Base-by-base conservation (phyloP, 768 basidiomycete genomes). In the Rubroboletus satanas region DNA sequence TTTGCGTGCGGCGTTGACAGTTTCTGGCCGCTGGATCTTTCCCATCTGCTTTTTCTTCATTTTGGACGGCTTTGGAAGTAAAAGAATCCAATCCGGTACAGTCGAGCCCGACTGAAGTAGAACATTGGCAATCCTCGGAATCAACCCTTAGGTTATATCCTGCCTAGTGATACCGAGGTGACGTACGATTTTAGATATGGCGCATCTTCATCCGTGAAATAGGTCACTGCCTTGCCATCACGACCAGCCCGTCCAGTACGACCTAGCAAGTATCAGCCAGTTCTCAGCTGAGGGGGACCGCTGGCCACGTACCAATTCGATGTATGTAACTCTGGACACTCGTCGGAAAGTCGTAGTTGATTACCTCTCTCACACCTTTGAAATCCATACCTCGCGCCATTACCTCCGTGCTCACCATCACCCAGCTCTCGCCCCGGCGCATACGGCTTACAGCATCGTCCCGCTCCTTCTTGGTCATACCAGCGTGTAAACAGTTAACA, bases 311-410 rank as follows among this genome's bases (percentile, higher is more conserved):
- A 87, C 92, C 96, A 49, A 99, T 97, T 23, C 97, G 81, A 71
- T 99, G 97, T 41, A 99, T 82, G 66, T 99, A 99, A 65, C 90
- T 94, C 70, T 96, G 93, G 2, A 96, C 88, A 51, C 84, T 95
- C 37, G 88, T 93, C 3, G 97, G 97, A 72, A 98, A 98, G 73
- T 98, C 96, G 64, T 90, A 95, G 71, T 98, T 99, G 66, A 98
- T 87, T 10, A 99, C 94, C 66, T 98, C 90, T 55, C 85, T 78
- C 49, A 96, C 84, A 10, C 95, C 94, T 69, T 88, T 90, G 77
- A 99, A 98, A 67, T 98, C 97, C 88, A 99, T 94, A 4, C 97
- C 97, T 62, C 97, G 82, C 23, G 93, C 93, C 91, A 98, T 90
- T 48, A 98, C 90, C 69, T 99, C 97, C 23, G 97, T 99, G 60